Evolutionary conservation across 352 stramenopile species (phyloP), one percentile per base, ranked within the genome.

Genomic region (Pythium periplocum): DNA sequence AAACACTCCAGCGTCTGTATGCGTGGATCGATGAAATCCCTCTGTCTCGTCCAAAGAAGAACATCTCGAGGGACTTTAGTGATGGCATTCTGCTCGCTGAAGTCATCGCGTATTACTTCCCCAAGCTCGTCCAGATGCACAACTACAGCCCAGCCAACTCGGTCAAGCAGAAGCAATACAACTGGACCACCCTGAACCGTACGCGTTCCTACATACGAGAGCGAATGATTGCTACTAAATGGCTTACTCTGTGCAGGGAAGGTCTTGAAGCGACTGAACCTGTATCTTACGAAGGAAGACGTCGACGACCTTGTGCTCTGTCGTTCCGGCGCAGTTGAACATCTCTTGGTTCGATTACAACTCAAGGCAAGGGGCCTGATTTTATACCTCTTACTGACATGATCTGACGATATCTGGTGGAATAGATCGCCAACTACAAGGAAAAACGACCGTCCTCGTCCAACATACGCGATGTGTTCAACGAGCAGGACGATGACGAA

Each of bases 11-110:
- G 69, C 85, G 88, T 36, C 64, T 98, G 54, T 98, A 98, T 61
- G 85, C 86, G 33, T 98, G 95, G 95, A 93, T 98, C 53, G 93
- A 98, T 48, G 86, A 96, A 58, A 97, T 98, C 56, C 89, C 93
- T 46, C 68, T 98, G 9, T 97, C 86, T 30, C 73, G 95, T 6
- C 92, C 94, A 2, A 98, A 98, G 81, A 89, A 91, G 56, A 98
- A 96, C 67, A 98, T 98, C 53, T 67, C 89, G 40, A 73, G 95
- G 11, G 95, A 98, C 75, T 98, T 98, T 62, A 97, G 89, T 59
- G 95, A 98, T 68, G 94, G 86, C 12, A 92, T 96, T 39, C 66
- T 96, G 36, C 64, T 85, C 33, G 90, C 88, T 12, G 90, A 98
- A 55, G 87, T 98, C n/a, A 71, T 98, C 31, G 81, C 85, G 8